These are phyloP conservation scores for Chlamydomonas asymmetrica DNA, from an alignment of 139 green algal genomes.

Conservation along the genomic window DNA sequence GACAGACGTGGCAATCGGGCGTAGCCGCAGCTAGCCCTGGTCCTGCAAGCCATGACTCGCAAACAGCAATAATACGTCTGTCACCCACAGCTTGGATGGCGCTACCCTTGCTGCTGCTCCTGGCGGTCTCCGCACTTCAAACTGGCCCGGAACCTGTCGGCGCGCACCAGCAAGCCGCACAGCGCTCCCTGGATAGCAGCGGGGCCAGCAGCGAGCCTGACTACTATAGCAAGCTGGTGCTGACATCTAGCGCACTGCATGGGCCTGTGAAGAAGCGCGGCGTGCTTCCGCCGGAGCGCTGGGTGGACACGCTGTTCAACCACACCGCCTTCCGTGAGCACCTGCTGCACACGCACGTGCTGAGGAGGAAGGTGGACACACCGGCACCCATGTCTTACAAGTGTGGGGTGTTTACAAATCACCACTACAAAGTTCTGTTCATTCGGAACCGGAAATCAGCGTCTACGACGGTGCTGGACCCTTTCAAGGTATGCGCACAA, in stretches of 20 bases:
- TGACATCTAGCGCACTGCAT: background rate
- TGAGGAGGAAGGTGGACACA: background rate
- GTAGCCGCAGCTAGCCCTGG: too few relatives aligned
- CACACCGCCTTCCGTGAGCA: slow-evolving; percentile 17
- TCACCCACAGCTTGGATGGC: too few relatives aligned
- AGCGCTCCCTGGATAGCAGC: background rate
- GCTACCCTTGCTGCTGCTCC: too few relatives aligned
- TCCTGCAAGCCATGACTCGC: too few relatives aligned
- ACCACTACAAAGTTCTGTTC: slow-evolving; percentile 31
- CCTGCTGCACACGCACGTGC: slow-evolving; percentile 7
- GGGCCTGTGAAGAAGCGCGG: slow-evolving; percentile 13
- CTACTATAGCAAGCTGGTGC: slow-evolving; percentile 21
- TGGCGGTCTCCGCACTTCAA: too few relatives aligned
- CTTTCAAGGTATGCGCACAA: slow-evolving; percentile 25
- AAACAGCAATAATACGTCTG: too few relatives aligned
- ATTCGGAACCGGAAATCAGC: slow-evolving; percentile 32
- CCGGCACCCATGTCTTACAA: slow-evolving; percentile 28
- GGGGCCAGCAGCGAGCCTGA: background rate
- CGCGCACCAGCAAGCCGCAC: too few relatives aligned
- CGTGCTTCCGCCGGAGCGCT: background rate
- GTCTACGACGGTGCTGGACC: slow-evolving; percentile 23
- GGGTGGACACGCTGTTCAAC: slow-evolving; percentile 24
- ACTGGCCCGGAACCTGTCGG: too few relatives aligned
- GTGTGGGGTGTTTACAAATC: slow-evolving; percentile 26
- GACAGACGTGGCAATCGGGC: too few relatives aligned